Evolutionary conservation across 2,329 filamentous ascomycete species (phyloP), one percentile per base, ranked within the genome.

Genomic region (Stachybotrys chartarum): DNA sequence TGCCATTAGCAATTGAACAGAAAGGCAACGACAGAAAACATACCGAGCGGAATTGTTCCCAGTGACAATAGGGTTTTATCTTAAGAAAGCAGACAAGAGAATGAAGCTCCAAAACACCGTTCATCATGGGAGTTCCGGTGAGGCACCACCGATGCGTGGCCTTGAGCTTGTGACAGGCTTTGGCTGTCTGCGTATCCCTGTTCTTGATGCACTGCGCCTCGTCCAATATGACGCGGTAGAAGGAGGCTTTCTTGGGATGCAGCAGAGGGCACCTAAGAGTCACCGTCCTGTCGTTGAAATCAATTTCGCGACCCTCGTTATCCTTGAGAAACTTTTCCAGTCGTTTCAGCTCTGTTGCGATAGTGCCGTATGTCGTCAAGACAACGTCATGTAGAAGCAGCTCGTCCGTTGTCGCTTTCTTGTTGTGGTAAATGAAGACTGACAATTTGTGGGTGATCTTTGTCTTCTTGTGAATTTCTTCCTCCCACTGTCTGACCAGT

Each of bases 81-180:
- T 79, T 78, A 16, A 96, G 76, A 64, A 96, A 97, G 3, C 82
- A 80, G 49, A 96, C 77, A 18, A 96, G 73, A 1, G 90, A 88
- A 64, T 83, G 91, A 3, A 96, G 76, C 63, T 97, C 92, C 30
- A 82, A 76, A 3, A 93, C 83, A 12, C 80, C 84, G 63, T 96
- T 96, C 87, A 94, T 94, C 78, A 95, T 93, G 0, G 90, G 90
- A 0, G 90, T 94, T 54, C 90, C 90, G 0, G 88, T 91, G 24
- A 94, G 72, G 2, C 86, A 85, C 91, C 91, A 96, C 61, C 87
- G 80, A 48, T 88, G 89, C 18, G 83, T 80, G 1, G 90, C 85
- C 47, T 78, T 74, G 10, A 96, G 70, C 49, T 75, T 77, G 55
- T 78, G 83, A 12, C 85, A 88, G 1, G 90, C 89, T 56, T 86